Evolutionary conservation across 345 rosid species (phyloP), one percentile per base, ranked within the genome.

Genomic region (Draba incana): DNA sequence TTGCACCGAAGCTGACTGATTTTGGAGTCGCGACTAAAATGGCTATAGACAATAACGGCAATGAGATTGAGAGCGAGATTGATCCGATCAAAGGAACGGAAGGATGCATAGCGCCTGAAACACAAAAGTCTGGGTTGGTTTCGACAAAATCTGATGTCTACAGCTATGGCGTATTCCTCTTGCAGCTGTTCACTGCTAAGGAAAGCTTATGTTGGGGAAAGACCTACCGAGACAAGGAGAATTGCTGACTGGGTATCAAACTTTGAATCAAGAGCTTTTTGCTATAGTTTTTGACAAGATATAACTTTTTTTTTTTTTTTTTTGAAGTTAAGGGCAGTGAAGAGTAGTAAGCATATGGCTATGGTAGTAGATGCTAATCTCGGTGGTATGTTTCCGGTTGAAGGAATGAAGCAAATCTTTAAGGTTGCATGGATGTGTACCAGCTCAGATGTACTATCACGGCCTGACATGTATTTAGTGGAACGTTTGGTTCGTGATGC

Each of bases 131-230:
- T 0, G 88, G 90, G 2, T 83, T 78, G 57, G 70, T 90, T 62
- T 78, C 92, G 7, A 79, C 82, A 44, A 86, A 85, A 70, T 80
- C 90, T 3, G 97, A 90, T 75, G 78, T 87, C 55, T 90, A 84
- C 64, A 84, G 97, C 78, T 90, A 85, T 37, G 97, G 94, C 13
- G 90, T 84, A 48, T 86, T 86, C 9, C 84, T 90, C 62, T 56
- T 90, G 68, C 85, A 82, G 74, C 72, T 90, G 56, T 78, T 90
- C 59, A 87, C 97, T 1, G 92, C 90, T n/a, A 6, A 77, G 82
- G 72, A 81, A 71, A 58, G 85, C 90, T 42, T 75, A 77, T 44
- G 85, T 84, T 47, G 3, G 47, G 16, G 11, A 56, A 0, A 82
- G 64, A 68, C 83, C 74, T 30, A 23, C 9, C 0, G 87, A 70